Conservation (phyloP, 106 monocot genomes). For the Dendrobium officinale region DNA sequence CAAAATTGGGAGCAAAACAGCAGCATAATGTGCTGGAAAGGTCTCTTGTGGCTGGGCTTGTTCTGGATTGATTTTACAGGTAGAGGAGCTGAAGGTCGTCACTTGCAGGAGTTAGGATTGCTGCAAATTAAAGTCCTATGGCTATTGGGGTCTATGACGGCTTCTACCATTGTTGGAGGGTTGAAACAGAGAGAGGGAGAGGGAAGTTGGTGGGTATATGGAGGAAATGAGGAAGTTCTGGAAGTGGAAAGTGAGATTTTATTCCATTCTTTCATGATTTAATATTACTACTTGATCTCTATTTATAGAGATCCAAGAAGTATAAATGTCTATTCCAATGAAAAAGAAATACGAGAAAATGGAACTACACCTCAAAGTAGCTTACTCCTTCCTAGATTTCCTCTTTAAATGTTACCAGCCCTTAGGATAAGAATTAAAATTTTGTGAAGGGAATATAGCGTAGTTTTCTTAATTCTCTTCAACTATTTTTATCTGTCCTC, state of each 20-base stretch:
- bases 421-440: no score
- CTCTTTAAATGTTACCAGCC: no score
- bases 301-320: background rate
- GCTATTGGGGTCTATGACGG: no score
- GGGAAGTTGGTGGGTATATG: background rate
- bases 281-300: background rate
- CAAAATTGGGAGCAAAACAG: background rate
- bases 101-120: background rate
- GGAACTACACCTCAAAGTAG: no score
- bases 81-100: background rate
- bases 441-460: no score
- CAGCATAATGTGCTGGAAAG: background rate
- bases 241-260: background rate
- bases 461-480: no score
- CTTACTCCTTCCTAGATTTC: no score
- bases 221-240: background rate
- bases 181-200: background rate
- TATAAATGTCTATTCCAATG: background rate
- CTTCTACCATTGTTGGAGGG: background rate
- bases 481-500: no score
- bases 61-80: background rate
- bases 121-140: no score
- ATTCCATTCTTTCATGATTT: background rate
- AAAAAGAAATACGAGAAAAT: no score
- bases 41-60: background rate